Evolutionary conservation across 164 flowering plant genomes (phyloP), one percentile per base, ranked within the genome.

Genomic region (Kingdonia uniflora): DNA sequence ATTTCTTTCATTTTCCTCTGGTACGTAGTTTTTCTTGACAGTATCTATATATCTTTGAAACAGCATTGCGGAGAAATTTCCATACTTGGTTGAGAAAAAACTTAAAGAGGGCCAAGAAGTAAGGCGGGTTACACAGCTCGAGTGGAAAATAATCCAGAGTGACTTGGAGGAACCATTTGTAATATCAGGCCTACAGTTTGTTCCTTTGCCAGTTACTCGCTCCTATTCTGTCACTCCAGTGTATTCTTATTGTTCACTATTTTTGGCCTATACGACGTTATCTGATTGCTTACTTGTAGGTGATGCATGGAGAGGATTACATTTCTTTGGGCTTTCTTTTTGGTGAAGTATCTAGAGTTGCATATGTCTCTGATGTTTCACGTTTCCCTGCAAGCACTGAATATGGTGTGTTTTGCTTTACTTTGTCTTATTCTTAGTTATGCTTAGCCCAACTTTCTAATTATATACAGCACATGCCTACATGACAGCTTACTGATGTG

Each of bases 291-390:
- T 43, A 25, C 43, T 33, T 70, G 64, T 45, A 94, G 99, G 99
- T 94, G 59, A 89, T 94, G 95, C 99, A 94, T 72, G 99, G 99
- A 53, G 99, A 94, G 74, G 99, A 94, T 56, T 94, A 89, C 76
- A 45, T 94, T 59, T 85, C 68, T 52, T 68, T 94, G 55, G 99
- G 97, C 25, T 94, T 86, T 74, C 87, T 89, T 50, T 94, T 94
- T 68, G 99, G 99, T 59, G 68, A 74, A 69, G 82, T 76, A 55
- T 71, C 49, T 55, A 79, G 72, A 75, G 75, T 94, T 63, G 99
- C 97, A 42, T 94, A 94, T 67, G 57, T 94, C 62, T 94, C 99
- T 66, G 99, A 94, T 76, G 79, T 94, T 60, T 89, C 99, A 51
- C 90, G 97, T 11, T 58, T 94, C 58, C 80, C 72, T 49, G 49